Evolutionary conservation across 2,329 filamentous ascomycete genomes (phyloP), one percentile per base, ranked within the genome.

Genomic region (Fusarium sacchari): DNA sequence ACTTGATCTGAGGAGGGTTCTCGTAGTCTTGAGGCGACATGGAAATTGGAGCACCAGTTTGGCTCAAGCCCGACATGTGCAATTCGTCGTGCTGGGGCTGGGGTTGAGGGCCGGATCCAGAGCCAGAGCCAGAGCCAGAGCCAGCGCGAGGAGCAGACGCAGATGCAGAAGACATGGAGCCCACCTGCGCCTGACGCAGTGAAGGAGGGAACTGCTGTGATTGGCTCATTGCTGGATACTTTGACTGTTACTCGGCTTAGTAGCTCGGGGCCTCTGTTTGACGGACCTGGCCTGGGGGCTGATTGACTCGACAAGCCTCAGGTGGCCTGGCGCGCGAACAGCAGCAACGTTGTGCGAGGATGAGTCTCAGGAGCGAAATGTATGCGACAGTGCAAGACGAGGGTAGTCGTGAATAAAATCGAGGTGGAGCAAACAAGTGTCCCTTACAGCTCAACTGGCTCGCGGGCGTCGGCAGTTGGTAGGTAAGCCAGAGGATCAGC

Each of bases 21-120:
- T 88, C 82, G 80, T 85, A 88, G 72, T 88, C 85, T 77, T 85
- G 84, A 65, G 86, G 84, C 60, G 86, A 87, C 77, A 82, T 76
- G 46, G 76, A 78, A 67, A 78, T 78, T 59, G 76, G 62, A 60
- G 62, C 71, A 53, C 60, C 70, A 64, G 67, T 67, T 49, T 77
- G 83, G 79, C 80, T 83, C 80, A 86, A 81, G 76, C 82, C 84
- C 69, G 85, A 82, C 82, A 89, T 87, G 82, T 89, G 87, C 77
- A 89, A 84, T 81, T 89, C 87, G 80, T 88, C 87, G 76, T 85
- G 84, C 76, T 81, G 80, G 64, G 71, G 65, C 62, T 76, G 73
- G 49, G 74, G 58, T 64, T 73, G 66, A 67, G 69, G 69, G 52
- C 70, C 72, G 49, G 72, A 76, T 64, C 73, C 65, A 74, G 73